Conservation (phyloP, 192 early-diverging fungal species). For the Dissophora ornata region DNA sequence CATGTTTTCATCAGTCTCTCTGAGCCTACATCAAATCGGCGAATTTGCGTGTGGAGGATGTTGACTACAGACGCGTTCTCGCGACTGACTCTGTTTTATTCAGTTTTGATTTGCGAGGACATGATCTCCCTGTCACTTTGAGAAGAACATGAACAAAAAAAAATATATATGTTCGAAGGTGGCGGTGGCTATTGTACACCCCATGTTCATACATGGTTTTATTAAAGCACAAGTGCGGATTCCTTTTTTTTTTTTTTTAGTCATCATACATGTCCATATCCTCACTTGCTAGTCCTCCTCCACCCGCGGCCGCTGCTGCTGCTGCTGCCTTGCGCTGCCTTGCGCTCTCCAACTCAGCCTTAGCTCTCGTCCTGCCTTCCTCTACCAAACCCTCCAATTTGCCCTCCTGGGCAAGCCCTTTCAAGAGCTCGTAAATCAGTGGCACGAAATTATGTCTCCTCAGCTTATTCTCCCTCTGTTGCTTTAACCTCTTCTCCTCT, state of each 20-base stretch:
- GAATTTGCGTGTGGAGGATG: too few relatives aligned
- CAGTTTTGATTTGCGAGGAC: too few relatives aligned
- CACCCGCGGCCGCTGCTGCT: conserved; percentile 1
- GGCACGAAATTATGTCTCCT: conserved; percentile 85
- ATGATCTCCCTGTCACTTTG: too few relatives aligned
- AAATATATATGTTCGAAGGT: too few relatives aligned
- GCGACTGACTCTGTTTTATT: too few relatives aligned
- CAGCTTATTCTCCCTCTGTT: conserved; percentile 72
- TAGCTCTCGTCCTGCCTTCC: conserved; percentile 60
- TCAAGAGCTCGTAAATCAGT: conserved; percentile 72
- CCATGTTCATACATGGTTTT: background rate
- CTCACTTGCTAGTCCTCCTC: too few relatives aligned
- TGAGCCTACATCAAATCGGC: too few relatives aligned
- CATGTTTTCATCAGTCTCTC: too few relatives aligned
- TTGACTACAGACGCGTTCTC: too few relatives aligned
- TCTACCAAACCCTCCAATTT: conserved; percentile 61
- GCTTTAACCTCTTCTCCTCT: conserved; percentile 61
- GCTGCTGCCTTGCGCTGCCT: conserved; percentile 35
- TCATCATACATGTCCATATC: conserved; percentile 34
- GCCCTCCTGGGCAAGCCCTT: conserved; percentile 68
- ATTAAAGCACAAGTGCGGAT: background rate
- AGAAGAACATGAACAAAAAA: too few relatives aligned
- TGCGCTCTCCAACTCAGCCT: conserved; percentile 40
- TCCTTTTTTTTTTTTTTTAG: background rate
- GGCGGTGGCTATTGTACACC: too few relatives aligned